These are phyloP conservation scores for Raddia guianensis DNA, from an alignment of 176 grass and related monocot species.

Conservation along the genomic window DNA sequence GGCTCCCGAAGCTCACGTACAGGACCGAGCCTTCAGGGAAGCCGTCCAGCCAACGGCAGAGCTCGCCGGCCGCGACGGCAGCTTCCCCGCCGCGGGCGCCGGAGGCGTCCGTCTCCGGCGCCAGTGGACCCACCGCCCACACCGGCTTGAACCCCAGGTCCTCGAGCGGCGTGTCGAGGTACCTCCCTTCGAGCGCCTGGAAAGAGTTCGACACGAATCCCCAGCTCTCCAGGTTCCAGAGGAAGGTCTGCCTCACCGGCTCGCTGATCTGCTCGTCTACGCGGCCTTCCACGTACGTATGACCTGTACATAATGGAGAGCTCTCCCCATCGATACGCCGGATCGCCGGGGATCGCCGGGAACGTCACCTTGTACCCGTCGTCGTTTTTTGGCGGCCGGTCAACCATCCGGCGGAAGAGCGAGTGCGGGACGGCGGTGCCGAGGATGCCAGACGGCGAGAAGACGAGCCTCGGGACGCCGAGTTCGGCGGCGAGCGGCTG, in stretches of 20 bases:
- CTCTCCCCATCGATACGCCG: constrained; percentile 52
- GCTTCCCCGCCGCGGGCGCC: constrained; percentile 21
- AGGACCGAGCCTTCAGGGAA: constrained; percentile 55
- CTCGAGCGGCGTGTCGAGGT: constrained; percentile 45
- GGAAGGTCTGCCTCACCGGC: constrained; percentile 51
- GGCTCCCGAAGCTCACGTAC: constrained; percentile 68
- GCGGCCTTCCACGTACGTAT: constrained; percentile 40
- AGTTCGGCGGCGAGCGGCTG: constrained; percentile 55
- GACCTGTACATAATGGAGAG: constrained; percentile 40
- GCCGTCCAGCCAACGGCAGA: constrained; percentile 54
- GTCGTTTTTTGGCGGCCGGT: constrained; percentile 7
- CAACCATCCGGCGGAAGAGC: constrained; percentile 41
- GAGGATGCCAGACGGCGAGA: constrained; percentile 57
- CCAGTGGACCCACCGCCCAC: constrained; percentile 64
- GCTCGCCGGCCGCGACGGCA: not conserved
- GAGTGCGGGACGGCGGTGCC: constrained; percentile 45
- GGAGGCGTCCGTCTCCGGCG: constrained; percentile 14
- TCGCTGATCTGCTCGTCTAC: constrained; percentile 16
- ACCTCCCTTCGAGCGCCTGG: constrained; percentile 48
- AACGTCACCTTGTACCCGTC: constrained; percentile 39
- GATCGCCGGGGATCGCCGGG: constrained; percentile 40
- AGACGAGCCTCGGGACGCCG: constrained; percentile 48
- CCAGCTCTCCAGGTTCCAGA: constrained; percentile 52
- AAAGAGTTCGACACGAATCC: constrained; percentile 60
- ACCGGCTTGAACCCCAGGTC: constrained; percentile 48